phyloP scores from a whole-genome alignment of 2,329 filamentous ascomycete species.

The Aspergillus sclerotialis region DNA sequence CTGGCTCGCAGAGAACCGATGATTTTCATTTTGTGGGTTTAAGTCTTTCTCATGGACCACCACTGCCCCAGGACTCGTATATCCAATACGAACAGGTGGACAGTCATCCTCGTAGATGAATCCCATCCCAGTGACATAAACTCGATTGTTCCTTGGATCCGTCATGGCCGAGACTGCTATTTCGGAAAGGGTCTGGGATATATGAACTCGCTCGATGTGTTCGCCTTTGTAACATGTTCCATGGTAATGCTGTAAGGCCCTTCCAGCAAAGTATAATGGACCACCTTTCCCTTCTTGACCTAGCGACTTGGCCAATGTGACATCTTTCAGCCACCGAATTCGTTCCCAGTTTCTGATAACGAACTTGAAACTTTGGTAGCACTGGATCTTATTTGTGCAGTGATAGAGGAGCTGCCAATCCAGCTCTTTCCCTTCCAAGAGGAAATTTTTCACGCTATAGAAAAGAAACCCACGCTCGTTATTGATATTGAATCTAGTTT shows the following conservation, averaged over 20 bases:
- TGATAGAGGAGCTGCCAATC: constrained; percentile 9
- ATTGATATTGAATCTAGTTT: constrained; percentile 4
- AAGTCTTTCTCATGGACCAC: background rate
- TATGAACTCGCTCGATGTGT: background rate
- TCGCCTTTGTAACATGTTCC: background rate
- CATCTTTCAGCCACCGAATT: constrained; percentile 8
- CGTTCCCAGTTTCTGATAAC: constrained; percentile 3
- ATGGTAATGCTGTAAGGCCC: constrained; percentile 9
- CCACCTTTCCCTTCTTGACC: background rate
- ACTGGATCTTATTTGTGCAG: constrained; percentile 2
- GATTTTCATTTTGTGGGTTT: background rate
- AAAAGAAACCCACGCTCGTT: constrained; percentile 5
- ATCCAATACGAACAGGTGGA: constrained; percentile 1
- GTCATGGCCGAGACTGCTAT: constrained; percentile 3
- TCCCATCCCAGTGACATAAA: constrained; percentile 4
- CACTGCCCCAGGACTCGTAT: constrained; percentile 2
- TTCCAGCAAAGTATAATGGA: constrained; percentile 4
- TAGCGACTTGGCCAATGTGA: constrained; percentile 1
- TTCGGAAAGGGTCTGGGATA: background rate
- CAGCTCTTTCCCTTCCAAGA: background rate
- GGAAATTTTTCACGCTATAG: background rate
- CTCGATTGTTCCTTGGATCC: too few species aligned
- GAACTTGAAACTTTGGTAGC: constrained; percentile 1
- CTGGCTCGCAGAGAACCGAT: constrained; percentile 1
- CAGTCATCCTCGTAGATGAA: constrained; percentile 4